Evolutionary conservation across 2,329 filamentous ascomycete genomes (phyloP).

Genomic region (Peltaster fructicola): DNA sequence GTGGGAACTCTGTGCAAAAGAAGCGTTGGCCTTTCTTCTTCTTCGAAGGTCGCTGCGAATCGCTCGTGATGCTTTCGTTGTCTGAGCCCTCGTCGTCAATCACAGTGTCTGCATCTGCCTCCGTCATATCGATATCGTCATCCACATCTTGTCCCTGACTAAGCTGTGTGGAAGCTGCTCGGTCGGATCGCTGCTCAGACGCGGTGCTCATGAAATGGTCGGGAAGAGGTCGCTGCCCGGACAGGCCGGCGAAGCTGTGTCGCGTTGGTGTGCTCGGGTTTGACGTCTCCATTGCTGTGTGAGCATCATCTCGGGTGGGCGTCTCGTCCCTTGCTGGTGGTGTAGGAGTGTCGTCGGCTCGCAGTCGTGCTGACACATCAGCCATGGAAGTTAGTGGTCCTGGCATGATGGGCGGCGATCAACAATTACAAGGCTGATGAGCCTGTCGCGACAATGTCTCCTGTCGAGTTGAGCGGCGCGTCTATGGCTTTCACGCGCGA

Average conservation of each 20-base stretch:
- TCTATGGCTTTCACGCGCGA: too few species aligned
- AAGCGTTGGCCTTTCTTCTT: conserved; percentile 97
- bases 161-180: conserved; percentile 5
- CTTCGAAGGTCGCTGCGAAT: conserved; percentile 59
- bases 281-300: conserved; percentile 13
- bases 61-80: conserved; percentile 31
- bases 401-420: too few species aligned
- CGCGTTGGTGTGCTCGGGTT: conserved; percentile 17
- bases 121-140: conserved; percentile 54
- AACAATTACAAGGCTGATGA: too few species aligned
- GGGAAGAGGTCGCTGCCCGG: conserved; percentile 29
- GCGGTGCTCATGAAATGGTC: conserved; percentile 11
- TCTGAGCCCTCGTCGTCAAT: conserved; percentile 44
- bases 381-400: too few species aligned
- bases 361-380: too few species aligned
- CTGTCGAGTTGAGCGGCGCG: too few species aligned
- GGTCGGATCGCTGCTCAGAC: conserved; percentile 5
- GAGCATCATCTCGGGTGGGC: too few species aligned
- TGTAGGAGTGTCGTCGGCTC: too few species aligned
- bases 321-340: too few species aligned
- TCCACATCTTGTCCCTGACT: conserved; percentile 16
- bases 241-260: conserved; percentile 28
- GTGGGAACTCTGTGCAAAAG: conserved; percentile 88
- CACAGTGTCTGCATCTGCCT: conserved; percentile 55
- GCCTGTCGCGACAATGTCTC: too few species aligned